Conservation (phyloP, 805 yeast species). For the Candida pseudofarinosa region DNA sequence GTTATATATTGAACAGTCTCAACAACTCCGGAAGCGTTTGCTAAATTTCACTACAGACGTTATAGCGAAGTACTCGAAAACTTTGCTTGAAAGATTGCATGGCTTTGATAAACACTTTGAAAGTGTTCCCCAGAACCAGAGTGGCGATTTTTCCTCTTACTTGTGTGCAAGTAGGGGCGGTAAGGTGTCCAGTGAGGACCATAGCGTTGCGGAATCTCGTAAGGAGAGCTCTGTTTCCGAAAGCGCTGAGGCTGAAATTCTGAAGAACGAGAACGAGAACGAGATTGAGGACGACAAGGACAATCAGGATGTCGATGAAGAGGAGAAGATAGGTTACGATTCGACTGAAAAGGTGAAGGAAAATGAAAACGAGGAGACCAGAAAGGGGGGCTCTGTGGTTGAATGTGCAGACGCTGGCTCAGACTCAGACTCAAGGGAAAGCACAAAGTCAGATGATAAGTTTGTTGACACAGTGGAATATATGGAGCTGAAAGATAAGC, state of each 20-base stretch:
- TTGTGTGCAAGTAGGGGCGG: background rate
- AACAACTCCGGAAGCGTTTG: background rate
- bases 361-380: slow-evolving; percentile 13
- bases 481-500: slow-evolving; percentile 1
- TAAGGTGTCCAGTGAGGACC: background rate
- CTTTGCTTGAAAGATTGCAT: slow-evolving; percentile 19
- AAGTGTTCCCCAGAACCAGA: background rate
- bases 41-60: background rate
- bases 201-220: background rate
- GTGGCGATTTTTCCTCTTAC: background rate
- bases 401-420: background rate
- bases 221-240: slow-evolving; percentile 11
- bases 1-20: background rate
- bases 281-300: background rate
- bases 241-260: slow-evolving; percentile 5
- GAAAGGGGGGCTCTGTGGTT: background rate
- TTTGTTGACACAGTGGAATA: background rate
- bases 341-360: slow-evolving; percentile 22
- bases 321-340: background rate
- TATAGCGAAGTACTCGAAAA: slow-evolving; percentile 13
- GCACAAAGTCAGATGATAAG: background rate
- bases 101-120: slow-evolving; percentile 6
- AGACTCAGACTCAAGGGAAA: background rate
- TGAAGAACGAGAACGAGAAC: background rate
- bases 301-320: background rate